Base-by-base conservation (phyloP, 495 filamentous ascomycete species). In the Pseudotulostoma volvatum region DNA sequence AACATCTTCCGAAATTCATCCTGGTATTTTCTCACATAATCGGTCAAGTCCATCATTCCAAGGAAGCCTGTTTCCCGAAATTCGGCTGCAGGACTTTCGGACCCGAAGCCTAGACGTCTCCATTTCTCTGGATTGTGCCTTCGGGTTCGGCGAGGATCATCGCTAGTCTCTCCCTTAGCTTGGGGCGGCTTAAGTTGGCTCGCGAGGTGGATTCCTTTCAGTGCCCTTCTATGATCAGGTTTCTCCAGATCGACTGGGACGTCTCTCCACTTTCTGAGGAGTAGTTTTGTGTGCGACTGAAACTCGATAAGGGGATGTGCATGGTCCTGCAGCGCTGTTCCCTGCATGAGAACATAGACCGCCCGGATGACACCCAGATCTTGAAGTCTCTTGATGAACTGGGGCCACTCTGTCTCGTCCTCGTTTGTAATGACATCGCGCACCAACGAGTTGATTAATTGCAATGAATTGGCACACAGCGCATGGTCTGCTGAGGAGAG, bases 31-130 rank as follows among this genome's bases (percentile, higher is more conserved):
- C 79, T 70, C 35, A 93, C 82, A 54, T 82, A 99, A 56, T 96
- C 86, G 4, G 84, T 86, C 49, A 96, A 52, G 55, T 99, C 90
- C 85, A 96, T 93, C 77, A 99, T 84, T 15, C 92, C 90, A 31
- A 99, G 57, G 52, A 88, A 96, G 1, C 90, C 90, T 13, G 79
- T 76, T 17, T 74, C 67, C 2, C 85, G 76, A 56, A 99, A 96
- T 47, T 96, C 90, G 44, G 65, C 59, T 0, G 76, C 76, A 7
- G 90, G 90, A 41, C 69, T 81, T 52, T 96, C 92, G 0, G 84
- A 78, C 56, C 90, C 81, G 50, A 99, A 99, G 2, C 90, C 90
- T 25, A 97, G 56, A 31, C 88, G 67, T 40, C 86, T 66, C 90
- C 90, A 97, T 57, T 94, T 95, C 48, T 93, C 84, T 0, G 92